These are phyloP conservation scores for Biancaea sappan DNA, from an alignment of 306 rosid species.

Conservation along the genomic window DNA sequence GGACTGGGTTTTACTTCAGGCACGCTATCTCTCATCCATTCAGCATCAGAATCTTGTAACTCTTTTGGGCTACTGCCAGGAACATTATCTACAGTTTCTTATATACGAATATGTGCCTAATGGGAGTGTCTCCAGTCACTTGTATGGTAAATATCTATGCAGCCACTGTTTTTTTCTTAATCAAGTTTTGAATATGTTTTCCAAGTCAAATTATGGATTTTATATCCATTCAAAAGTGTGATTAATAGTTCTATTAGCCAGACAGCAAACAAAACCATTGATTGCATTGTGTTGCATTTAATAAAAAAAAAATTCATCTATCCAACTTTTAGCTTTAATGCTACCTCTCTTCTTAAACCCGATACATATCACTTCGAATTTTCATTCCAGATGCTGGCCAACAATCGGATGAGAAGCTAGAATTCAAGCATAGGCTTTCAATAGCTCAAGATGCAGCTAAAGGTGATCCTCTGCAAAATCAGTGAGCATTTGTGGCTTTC, in stretches of 20 bases:
- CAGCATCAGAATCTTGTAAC: constrained; percentile 78
- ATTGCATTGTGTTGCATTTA: constrained; percentile 1
- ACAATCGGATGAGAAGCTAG: constrained; percentile 59
- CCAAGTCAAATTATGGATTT: neutral
- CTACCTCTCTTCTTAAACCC: constrained; percentile 12
- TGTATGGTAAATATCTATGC: constrained; percentile 77
- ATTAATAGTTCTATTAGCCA: constrained; percentile 6
- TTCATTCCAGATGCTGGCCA: constrained; percentile 48
- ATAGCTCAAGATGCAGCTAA: constrained; percentile 97
- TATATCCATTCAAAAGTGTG: neutral
- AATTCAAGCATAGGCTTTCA: constrained; percentile 67
- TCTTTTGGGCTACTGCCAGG: constrained; percentile 96
- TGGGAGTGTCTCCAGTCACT: constrained; percentile 92
- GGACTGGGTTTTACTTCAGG: constrained; percentile 55
- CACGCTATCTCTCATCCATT: constrained; percentile 80
- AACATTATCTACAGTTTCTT: constrained; percentile 81
- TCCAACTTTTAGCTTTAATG: neutral
- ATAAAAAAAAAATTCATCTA: neutral
- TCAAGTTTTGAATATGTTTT: neutral
- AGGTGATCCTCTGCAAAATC: constrained; percentile 99
- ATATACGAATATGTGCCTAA: constrained; percentile 83
- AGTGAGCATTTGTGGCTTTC: constrained; percentile 99
- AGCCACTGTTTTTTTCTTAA: constrained; percentile 12
- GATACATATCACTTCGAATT: constrained; percentile 21
- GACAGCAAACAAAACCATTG: constrained; percentile 8